Evolutionary conservation across 352 stramenopile species (phyloP).

Genomic region (Peronospora belbahrii): DNA sequence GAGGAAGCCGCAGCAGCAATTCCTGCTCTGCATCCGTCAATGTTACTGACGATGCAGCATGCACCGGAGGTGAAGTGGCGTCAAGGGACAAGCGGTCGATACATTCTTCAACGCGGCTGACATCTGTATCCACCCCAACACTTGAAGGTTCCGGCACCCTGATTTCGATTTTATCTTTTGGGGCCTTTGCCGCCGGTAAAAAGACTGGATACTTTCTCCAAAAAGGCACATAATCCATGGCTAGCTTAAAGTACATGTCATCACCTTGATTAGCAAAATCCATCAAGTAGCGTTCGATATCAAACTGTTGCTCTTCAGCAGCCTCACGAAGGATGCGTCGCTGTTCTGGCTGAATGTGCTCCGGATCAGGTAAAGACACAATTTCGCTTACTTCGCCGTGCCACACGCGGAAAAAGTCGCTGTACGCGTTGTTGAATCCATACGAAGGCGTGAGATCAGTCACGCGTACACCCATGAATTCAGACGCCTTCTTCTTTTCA

Average conservation of each 20-base stretch:
- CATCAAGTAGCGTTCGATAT: conserved; percentile 92
- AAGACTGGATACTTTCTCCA: conserved; percentile 64
- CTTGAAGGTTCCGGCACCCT: conserved; percentile 23
- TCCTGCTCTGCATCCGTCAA: conserved; percentile 68
- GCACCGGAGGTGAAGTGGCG: background rate
- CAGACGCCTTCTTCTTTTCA: background rate
- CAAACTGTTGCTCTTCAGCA: conserved; percentile 91
- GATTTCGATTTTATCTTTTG: conserved; percentile 4
- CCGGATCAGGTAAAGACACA: conserved; percentile 88
- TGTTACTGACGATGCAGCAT: conserved; percentile 4
- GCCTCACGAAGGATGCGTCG: conserved; percentile 65
- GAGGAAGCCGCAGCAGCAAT: conserved; percentile 55
- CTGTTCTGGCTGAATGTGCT: conserved; percentile 63
- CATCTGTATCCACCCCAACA: conserved; percentile 29
- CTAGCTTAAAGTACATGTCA: conserved; percentile 90
- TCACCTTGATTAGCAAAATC: conserved; percentile 88
- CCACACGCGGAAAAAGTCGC: conserved; percentile 89
- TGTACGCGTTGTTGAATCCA: conserved; percentile 92
- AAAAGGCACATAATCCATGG: conserved; percentile 86
- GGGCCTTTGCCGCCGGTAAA: background rate
- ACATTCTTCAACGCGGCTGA: conserved; percentile 16
- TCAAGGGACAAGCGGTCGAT: conserved; percentile 23
- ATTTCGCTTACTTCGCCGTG: conserved; percentile 89
- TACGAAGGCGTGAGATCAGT: conserved; percentile 73
- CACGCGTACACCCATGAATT: conserved; percentile 24